These are phyloP conservation scores for Drechslerella stenobrocha DNA, from an alignment of 2,329 filamentous ascomycete species.

Conservation along the genomic window DNA sequence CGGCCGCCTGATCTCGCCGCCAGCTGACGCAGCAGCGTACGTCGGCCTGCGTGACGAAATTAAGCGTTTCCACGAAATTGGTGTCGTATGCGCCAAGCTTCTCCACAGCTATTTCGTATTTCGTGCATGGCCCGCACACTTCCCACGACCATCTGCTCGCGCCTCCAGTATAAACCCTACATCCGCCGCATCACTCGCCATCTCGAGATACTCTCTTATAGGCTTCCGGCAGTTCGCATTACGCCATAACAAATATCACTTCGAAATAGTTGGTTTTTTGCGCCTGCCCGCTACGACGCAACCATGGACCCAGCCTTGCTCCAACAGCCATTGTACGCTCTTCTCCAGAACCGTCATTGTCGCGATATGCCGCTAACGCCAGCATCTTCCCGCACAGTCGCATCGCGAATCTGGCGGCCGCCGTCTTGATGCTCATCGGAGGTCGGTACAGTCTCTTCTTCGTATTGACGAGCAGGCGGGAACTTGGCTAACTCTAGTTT, in stretches of 20 bases:
- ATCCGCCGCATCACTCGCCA: no score
- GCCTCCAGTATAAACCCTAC: not conserved
- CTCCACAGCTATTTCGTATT: constrained; percentile 2
- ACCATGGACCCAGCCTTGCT: constrained; percentile 23
- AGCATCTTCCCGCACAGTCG: constrained; percentile 58
- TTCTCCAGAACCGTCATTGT: not conserved
- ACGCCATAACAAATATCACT: no score
- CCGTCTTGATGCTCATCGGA: constrained; percentile 82
- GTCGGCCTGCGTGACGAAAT: constrained; percentile 16
- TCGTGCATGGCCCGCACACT: not conserved
- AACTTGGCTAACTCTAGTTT: no score
- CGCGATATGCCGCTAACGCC: constrained; percentile 2
- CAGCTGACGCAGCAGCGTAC: constrained; percentile 46
- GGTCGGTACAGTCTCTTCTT: constrained; percentile 75
- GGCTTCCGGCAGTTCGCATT: no score
- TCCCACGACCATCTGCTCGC: not conserved
- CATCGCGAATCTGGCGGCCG: constrained; percentile 88
- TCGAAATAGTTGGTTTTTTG: no score
- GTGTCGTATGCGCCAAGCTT: constrained; percentile 6
- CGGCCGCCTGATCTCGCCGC: not conserved
- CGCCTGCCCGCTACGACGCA: not conserved
- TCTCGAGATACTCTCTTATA: no score
- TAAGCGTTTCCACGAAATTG: not conserved
- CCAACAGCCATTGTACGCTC: constrained; percentile 29
- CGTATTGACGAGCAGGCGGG: constrained; percentile 59